phyloP scores from a whole-genome alignment of 371 early-diverging fungal species.

The Chytridium lagenaria region DNA sequence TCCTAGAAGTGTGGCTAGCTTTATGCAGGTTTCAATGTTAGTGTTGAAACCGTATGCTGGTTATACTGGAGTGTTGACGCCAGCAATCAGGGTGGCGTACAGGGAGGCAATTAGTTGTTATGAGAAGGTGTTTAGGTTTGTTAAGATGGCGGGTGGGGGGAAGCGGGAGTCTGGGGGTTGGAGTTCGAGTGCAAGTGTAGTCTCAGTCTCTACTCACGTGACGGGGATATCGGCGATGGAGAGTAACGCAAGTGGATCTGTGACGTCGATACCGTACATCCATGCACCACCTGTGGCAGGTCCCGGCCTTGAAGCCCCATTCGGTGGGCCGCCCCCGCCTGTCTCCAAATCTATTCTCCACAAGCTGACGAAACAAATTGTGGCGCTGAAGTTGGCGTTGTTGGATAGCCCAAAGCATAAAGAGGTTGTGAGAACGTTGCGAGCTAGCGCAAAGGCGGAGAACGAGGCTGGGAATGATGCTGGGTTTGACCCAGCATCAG shows the following conservation, averaged over 20 bases:
- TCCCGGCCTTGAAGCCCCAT: slow-evolving; percentile 41
- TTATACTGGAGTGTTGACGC: slow-evolving; percentile 56
- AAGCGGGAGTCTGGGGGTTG: not conserved
- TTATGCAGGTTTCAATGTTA: slow-evolving; percentile 50
- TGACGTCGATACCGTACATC: not conserved
- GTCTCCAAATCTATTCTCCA: slow-evolving; percentile 44
- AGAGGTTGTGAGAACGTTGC: slow-evolving; percentile 46
- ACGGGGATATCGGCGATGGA: not conserved
- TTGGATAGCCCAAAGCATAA: slow-evolving; percentile 43
- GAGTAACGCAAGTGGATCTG: not conserved
- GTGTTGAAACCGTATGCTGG: slow-evolving; percentile 49
- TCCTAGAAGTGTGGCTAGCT: slow-evolving; percentile 52
- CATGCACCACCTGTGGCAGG: slow-evolving; percentile 38
- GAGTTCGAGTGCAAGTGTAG: slow-evolving; percentile 11
- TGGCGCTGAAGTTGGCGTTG: slow-evolving; percentile 48
- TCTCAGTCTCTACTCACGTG: slow-evolving; percentile 1
- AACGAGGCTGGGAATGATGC: not conserved
- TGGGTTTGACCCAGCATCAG: slow-evolving; percentile 42
- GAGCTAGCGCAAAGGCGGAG: slow-evolving; percentile 18
- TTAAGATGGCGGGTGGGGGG: slow-evolving; percentile 33
- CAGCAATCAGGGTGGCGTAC: slow-evolving; percentile 47
- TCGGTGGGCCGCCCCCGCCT: slow-evolving; percentile 40
- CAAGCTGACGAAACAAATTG: slow-evolving; percentile 49
- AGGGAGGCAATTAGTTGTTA: slow-evolving; percentile 54
- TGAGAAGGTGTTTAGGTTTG: slow-evolving; percentile 55